Percentiles rank a stretch among this genome's conserved stretches.
Evolutionary conservation across 2,329 filamentous ascomycete species (phyloP).

Genomic region (Fusarium sp.): DNA sequence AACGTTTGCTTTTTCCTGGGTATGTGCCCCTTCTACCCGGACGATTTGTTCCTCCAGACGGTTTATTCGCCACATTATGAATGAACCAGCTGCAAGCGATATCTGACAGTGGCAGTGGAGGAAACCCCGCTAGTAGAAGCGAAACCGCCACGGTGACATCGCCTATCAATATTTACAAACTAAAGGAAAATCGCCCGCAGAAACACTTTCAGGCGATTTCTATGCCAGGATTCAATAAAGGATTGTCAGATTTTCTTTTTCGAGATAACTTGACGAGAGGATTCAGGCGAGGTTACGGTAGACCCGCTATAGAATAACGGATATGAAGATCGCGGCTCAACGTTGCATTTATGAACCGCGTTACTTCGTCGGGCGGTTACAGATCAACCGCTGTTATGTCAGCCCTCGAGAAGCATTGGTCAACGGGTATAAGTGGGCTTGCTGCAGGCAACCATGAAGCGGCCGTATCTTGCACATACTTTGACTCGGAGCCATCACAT

Average conservation of each 20-base stretch:
- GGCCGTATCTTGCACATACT: not conserved
- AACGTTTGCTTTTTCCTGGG: too few relatives aligned
- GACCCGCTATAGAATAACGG: not conserved
- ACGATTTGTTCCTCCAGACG: too few relatives aligned
- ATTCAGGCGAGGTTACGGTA: not conserved
- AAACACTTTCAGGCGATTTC: not conserved
- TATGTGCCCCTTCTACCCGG: too few relatives aligned
- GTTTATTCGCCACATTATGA: too few relatives aligned
- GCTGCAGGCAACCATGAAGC: accelerated
- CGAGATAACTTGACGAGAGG: not conserved
- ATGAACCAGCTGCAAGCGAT: not conserved
- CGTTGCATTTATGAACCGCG: not conserved
- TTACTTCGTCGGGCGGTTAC: not conserved
- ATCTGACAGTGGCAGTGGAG: not conserved
- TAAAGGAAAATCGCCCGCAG: not conserved
- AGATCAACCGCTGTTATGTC: not conserved
- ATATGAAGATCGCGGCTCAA: not conserved
- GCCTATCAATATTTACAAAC: accelerated
- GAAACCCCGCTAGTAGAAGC: not conserved
- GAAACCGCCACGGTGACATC: not conserved
- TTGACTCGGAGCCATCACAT: not conserved
- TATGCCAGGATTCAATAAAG: not conserved
- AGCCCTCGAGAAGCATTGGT: too few relatives aligned
- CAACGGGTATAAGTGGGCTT: too few relatives aligned
- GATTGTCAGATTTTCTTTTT: not conserved